phyloP scores from a whole-genome alignment of 2,329 filamentous ascomycete species.

The Rhinocladiella similis region DNA sequence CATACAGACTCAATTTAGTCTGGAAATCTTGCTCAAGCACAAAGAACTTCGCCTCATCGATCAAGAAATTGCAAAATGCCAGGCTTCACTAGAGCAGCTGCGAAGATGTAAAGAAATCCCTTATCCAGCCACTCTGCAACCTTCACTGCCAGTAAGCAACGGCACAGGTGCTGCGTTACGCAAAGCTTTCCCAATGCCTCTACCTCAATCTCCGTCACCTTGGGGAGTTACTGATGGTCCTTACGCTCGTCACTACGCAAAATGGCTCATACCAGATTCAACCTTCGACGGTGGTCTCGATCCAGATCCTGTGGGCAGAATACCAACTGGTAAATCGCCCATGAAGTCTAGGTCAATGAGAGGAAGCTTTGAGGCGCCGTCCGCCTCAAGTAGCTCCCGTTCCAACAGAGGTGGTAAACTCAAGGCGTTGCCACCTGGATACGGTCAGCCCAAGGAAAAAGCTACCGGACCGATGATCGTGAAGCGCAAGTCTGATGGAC shows the following conservation, averaged over 20 bases:
- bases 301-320: conserved; percentile 29
- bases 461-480: conserved; percentile 73
- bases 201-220: conserved; percentile 75
- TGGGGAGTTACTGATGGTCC: conserved; percentile 91
- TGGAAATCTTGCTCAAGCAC: conserved; percentile 92
- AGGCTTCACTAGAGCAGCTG: conserved; percentile 88
- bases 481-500: conserved; percentile 77
- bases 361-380: conserved; percentile 64
- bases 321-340: conserved; percentile 42
- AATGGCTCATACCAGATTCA: conserved; percentile 89
- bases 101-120: conserved; percentile 90
- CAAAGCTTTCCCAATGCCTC: conserved; percentile 16
- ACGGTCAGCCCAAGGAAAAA: conserved; percentile 75
- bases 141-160: conserved; percentile 67
- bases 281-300: conserved; percentile 70
- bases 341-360: conserved; percentile 76
- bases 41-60: conserved; percentile 91
- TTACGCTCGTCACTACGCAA: conserved; percentile 90
- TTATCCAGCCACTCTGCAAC: conserved; percentile 72
- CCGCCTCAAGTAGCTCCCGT: conserved; percentile 56
- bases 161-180: conserved; percentile 67
- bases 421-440: conserved; percentile 68
- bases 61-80: conserved; percentile 93
- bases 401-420: conserved; percentile 62
- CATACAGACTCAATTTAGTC: conserved; percentile 83